A percentile compares a stretch with the other conserved stretches of the same genome.
Evolutionary conservation across 495 filamentous ascomycete species (phyloP).

Genomic region (Penicilliopsis zonata): DNA sequence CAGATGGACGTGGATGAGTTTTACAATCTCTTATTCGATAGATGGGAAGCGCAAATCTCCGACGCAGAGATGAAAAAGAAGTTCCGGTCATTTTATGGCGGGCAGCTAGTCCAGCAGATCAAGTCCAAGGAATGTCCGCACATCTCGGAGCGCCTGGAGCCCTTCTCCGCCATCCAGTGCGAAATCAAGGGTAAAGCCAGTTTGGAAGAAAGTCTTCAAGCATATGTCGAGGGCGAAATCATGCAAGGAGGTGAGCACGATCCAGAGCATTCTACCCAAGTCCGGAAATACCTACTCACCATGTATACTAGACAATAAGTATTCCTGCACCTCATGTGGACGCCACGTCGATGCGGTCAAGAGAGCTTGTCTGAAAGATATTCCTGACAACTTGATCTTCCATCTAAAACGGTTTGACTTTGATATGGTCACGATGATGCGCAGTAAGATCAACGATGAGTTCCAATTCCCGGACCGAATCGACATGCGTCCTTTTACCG

Average conservation of each 20-base stretch:
- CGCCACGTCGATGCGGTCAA: slow-evolving; percentile 92
- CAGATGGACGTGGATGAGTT: slow-evolving; percentile 99
- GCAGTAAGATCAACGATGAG: slow-evolving; percentile 91
- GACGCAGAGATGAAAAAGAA: slow-evolving; percentile 53
- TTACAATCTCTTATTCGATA: slow-evolving; percentile 84
- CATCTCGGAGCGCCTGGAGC: slow-evolving; percentile 80
- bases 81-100: slow-evolving; percentile 81
- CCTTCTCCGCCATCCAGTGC: slow-evolving; percentile 92
- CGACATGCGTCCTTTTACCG: slow-evolving; percentile 84
- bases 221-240: slow-evolving; percentile 90
- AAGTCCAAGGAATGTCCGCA: slow-evolving; percentile 90
- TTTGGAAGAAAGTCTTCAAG: slow-evolving; percentile 77
- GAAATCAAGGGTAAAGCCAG: slow-evolving; percentile 88
- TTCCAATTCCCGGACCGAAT: slow-evolving; percentile 79
- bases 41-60: slow-evolving; percentile 76
- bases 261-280: neutral
- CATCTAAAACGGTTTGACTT: slow-evolving; percentile 96
- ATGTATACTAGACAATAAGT: slow-evolving; percentile 67
- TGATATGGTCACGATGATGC: slow-evolving; percentile 68
- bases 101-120: slow-evolving; percentile 87
- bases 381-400: slow-evolving; percentile 91
- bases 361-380: slow-evolving; percentile 81
- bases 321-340: slow-evolving; percentile 86
- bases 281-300: slow-evolving; percentile 11
- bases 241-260: slow-evolving; percentile 75